Conservation (phyloP, 1,284 basidiomycete genomes). For the Microbotryum lychnidis-dioicae region DNA sequence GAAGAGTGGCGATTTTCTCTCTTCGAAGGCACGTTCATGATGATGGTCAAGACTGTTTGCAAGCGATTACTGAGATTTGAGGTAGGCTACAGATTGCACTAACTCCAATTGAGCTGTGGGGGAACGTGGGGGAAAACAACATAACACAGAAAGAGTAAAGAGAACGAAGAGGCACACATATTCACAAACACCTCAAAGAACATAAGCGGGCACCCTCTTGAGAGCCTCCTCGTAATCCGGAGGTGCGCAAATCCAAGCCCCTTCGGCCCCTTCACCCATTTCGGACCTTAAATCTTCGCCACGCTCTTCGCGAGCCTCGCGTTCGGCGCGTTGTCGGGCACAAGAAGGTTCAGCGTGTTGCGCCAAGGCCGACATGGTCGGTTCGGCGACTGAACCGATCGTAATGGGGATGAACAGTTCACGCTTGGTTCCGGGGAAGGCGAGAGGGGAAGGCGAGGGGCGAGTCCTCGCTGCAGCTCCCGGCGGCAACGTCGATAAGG, state of each 20-base stretch:
- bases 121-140: no score
- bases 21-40: no score
- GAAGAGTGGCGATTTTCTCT: no score
- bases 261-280: slow-evolving; percentile 26
- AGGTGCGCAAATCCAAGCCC: slow-evolving; percentile 32
- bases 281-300: slow-evolving; percentile 20
- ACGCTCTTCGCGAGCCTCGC: slow-evolving; percentile 28
- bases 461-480: no score
- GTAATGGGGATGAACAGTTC: slow-evolving; percentile 43
- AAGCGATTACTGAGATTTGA: no score
- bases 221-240: slow-evolving; percentile 31
- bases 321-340: slow-evolving; percentile 13
- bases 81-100: no score
- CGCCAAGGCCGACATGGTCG: slow-evolving; percentile 32
- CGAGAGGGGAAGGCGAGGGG: slow-evolving; percentile 8
- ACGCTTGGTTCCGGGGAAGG: slow-evolving; percentile 37
- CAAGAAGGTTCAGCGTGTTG: slow-evolving; percentile 5
- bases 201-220: slow-evolving; percentile 28
- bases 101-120: no score
- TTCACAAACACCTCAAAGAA: neutral
- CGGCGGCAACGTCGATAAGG: slow-evolving; percentile 9
- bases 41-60: no score
- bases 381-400: slow-evolving; percentile 45
- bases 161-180: no score
- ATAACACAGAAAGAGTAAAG: no score